Evolutionary conservation across 352 stramenopile genomes (phyloP).

Genomic region (Peronosclerospora sorghi): DNA sequence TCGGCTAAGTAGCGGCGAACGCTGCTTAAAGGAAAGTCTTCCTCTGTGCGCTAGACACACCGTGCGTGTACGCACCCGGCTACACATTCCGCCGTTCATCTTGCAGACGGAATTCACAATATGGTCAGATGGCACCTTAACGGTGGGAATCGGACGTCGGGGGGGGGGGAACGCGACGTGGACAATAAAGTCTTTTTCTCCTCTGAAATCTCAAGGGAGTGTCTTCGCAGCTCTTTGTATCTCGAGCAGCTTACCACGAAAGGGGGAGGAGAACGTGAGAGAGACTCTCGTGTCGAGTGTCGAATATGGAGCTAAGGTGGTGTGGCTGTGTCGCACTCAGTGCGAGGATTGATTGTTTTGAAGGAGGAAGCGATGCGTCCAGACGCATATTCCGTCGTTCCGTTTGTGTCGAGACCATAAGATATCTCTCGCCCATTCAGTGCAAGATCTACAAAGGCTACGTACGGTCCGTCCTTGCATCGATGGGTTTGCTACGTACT

Average conservation of each 20-base stretch:
- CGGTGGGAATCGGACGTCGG: slow-evolving; percentile 64
- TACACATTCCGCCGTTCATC: too few species aligned
- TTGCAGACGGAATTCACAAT: neutral
- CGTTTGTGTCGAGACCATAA: slow-evolving; percentile 75
- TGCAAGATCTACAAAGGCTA: slow-evolving; percentile 85
- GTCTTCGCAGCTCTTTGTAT: slow-evolving; percentile 80
- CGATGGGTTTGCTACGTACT: neutral
- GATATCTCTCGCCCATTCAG: slow-evolving; percentile 75
- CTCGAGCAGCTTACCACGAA: slow-evolving; percentile 72
- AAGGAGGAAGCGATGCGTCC: slow-evolving; percentile 69
- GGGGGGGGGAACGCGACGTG: slow-evolving; percentile 71
- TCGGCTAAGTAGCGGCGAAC: too few species aligned
- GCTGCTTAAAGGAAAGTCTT: too few species aligned
- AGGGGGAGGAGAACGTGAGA: too few species aligned
- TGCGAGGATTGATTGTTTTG: too few species aligned
- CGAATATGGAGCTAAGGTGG: too few species aligned
- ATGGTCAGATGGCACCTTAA: slow-evolving; percentile 69
- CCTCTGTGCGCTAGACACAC: too few species aligned
- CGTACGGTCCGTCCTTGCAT: too few species aligned
- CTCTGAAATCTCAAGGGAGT: slow-evolving; percentile 64
- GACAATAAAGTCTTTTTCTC: slow-evolving; percentile 75
- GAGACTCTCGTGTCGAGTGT: too few species aligned
- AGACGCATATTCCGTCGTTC: slow-evolving; percentile 81
- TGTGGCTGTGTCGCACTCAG: too few species aligned
- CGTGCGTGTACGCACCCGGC: too few species aligned